Base-by-base conservation (phyloP, 495 filamentous ascomycete species). In the Annulohypoxylon maeteangense region DNA sequence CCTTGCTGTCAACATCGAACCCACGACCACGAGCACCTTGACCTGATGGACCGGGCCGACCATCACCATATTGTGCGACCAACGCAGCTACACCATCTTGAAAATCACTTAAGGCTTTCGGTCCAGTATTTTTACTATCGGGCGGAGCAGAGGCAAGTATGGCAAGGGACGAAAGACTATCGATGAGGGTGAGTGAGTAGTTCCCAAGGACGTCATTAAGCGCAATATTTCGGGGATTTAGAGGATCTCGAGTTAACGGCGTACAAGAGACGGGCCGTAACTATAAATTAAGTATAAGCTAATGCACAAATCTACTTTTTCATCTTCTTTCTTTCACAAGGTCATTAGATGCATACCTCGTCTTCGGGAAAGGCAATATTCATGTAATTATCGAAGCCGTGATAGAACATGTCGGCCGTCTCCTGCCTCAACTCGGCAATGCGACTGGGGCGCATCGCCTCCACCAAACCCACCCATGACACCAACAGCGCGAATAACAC, bases 321-420 rank as follows among this genome's bases (percentile, higher is more conserved):
- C 36, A 14, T 40, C 36, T 40, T 40, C 10, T n/a, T 40, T 40
- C 12, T 27, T 53, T 2, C 4, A 31, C 23, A 53, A 14, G 31
- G 29, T 16, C 20, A 54, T 34, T 57, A n/a, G 7, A 40, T 32
- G 48, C 83, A 65, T 80, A 87, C 88, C 86, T 99, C 95, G 76
- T 99, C 95, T 82, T 98, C 95, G 32, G 95, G 95, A 75, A 98
- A 99, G 55, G 96, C 96, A 75, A 95, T 86, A 51, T 87, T 83
- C 86, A 98, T 92, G 82, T 99, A 99, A 76, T 94, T 97, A 75
- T 96, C 90, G 83, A 90, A 99, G 61, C 95, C 95, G 81, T 99
- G 96, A 74, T 95, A 98, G 83, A 99, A 98, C 87, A 98, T 93
- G 65, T 90, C 88, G 60, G 94, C 89, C 42, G 95, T 93, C 78